phyloP scores from a whole-genome alignment of 2,329 filamentous ascomycete genomes.

The Ceratocystis lukuohia region DNA sequence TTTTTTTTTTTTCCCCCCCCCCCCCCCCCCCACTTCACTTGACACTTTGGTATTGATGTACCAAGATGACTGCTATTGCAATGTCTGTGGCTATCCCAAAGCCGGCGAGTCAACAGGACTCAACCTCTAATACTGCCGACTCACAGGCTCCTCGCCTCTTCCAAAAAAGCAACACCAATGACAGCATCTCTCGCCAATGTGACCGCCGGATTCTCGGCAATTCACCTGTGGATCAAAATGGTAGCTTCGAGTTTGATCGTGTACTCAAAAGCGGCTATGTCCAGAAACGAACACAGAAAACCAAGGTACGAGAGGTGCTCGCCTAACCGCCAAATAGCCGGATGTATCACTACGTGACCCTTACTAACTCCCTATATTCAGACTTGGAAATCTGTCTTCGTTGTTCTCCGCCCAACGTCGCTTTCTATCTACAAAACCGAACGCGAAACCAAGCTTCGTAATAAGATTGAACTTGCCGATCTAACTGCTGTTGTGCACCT shows the following conservation, averaged over 20 bases:
- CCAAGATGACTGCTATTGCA: constrained; percentile 14
- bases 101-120: not conserved
- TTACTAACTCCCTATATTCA: constrained; percentile 29
- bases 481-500: constrained; percentile 82
- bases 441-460: constrained; percentile 75
- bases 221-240: constrained; percentile 84
- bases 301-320: constrained; percentile 49
- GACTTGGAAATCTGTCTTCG: constrained; percentile 80
- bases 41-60: too few species aligned
- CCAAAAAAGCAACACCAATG: not conserved
- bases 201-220: constrained; percentile 36
- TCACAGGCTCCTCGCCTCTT: not conserved
- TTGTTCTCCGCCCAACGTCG: constrained; percentile 80
- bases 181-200: constrained; percentile 1
- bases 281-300: constrained; percentile 81
- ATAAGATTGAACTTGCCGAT: constrained; percentile 78
- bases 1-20: too few species aligned
- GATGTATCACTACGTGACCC: not conserved
- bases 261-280: constrained; percentile 82
- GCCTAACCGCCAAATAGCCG: not conserved
- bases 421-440: constrained; percentile 88
- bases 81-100: constrained; percentile 15
- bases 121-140: not conserved
- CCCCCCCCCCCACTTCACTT: not conserved
- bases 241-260: constrained; percentile 89